A percentile compares a stretch with the other conserved stretches of the same genome.
Evolutionary conservation across 495 filamentous ascomycete genomes (phyloP).

Genomic region (Cercophora sp.): DNA sequence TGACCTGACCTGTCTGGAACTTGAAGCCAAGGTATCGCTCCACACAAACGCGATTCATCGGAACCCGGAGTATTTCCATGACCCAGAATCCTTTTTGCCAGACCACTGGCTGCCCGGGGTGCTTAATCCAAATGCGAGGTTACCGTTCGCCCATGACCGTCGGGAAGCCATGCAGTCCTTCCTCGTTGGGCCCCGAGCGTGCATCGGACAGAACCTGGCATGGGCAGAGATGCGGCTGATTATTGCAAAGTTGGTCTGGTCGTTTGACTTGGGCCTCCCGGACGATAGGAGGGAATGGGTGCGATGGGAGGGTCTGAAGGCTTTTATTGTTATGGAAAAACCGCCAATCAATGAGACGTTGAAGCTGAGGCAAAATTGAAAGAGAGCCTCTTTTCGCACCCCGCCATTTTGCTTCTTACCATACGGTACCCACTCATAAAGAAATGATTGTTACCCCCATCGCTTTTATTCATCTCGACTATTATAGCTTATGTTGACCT

Average conservation of each 20-base stretch:
- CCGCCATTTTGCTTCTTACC: too few relatives aligned
- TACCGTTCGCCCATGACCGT: constrained; percentile 36
- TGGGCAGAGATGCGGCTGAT: constrained; percentile 49
- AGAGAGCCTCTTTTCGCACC: too few relatives aligned
- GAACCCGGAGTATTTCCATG: constrained; percentile 15
- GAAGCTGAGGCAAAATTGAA: constrained; percentile 1
- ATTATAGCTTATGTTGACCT: too few relatives aligned
- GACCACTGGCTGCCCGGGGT: constrained; percentile 46
- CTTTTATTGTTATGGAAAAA: constrained; percentile 9
- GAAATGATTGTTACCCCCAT: too few relatives aligned
- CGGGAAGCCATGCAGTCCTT: constrained; percentile 50
- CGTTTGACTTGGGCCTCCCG: constrained; percentile 42
- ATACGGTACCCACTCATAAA: too few relatives aligned
- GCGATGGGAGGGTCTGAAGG: constrained; percentile 6
- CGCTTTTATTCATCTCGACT: too few relatives aligned
- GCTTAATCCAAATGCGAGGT: constrained; percentile 30
- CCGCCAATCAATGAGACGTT: not conserved
- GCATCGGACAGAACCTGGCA: constrained; percentile 52
- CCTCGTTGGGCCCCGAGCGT: constrained; percentile 48
- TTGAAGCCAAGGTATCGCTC: constrained; percentile 29
- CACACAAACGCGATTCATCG: constrained; percentile 29
- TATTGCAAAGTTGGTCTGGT: constrained; percentile 47
- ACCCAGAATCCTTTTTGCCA: constrained; percentile 24
- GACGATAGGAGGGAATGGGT: constrained; percentile 7
- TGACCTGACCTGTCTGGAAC: too few relatives aligned